Evolutionary conservation across 371 early-diverging fungal species (phyloP).

Genomic region (Smittium mucronatum): DNA sequence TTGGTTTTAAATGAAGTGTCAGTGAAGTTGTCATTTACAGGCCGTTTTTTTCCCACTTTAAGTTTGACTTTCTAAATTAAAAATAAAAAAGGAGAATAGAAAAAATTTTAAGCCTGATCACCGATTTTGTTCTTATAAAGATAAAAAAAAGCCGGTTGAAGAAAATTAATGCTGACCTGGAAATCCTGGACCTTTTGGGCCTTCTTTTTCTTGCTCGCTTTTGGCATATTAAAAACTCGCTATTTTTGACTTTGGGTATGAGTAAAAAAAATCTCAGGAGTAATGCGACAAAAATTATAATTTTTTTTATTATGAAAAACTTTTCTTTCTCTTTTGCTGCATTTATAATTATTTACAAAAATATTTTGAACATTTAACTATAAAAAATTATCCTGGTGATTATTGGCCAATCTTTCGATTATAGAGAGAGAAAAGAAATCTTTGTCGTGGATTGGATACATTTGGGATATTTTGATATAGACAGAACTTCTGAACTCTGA

Average conservation of each 20-base stretch:
- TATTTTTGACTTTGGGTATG: no score
- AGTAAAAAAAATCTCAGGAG: no score
- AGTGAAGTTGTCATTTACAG: constrained; percentile 59
- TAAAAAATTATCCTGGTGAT: no score
- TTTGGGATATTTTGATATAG: background rate
- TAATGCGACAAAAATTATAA: no score
- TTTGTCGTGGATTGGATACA: background rate
- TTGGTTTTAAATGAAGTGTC: constrained; percentile 74
- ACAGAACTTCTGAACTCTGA: background rate
- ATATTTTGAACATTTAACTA: no score
- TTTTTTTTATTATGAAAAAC: no score
- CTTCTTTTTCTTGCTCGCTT: constrained; percentile 51
- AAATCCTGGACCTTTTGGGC: constrained; percentile 70
- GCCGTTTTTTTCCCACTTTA: constrained; percentile 81
- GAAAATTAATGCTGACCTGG: constrained; percentile 33
- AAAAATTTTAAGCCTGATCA: constrained; percentile 22
- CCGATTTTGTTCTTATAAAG: background rate
- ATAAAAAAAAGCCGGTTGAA: constrained; percentile 1
- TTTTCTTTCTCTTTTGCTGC: no score
- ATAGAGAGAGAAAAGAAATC: background rate
- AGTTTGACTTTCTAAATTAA: constrained; percentile 67
- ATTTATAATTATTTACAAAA: no score
- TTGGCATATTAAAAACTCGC: no score
- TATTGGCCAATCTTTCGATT: background rate
- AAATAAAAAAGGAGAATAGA: background rate